Percentiles rank a stretch among this genome's conserved stretches.
These are phyloP conservation scores for Schizonepeta tenuifolia DNA, from an alignment of 257 asterid genomes.

Conservation along the genomic window DNA sequence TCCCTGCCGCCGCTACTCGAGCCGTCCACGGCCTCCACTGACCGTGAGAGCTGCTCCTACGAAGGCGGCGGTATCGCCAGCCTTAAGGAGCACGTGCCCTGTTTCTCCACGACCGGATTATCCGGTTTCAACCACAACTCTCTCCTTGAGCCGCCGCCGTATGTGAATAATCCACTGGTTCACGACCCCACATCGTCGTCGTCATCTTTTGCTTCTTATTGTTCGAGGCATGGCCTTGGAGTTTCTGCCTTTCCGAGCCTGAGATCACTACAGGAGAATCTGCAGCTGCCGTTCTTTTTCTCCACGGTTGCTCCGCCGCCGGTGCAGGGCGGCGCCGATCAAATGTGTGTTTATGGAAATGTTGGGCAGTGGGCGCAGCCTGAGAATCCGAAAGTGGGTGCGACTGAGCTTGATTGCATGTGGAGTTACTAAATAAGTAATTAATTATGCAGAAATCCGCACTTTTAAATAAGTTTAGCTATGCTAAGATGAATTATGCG, in stretches of 20 bases:
- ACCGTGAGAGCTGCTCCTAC: constrained; percentile 53
- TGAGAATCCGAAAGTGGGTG: constrained; percentile 55
- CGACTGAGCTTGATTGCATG: constrained; percentile 80
- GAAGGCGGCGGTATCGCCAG: constrained; percentile 38
- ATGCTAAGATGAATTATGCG: not conserved
- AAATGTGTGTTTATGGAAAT: constrained; percentile 38
- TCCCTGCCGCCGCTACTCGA: constrained; percentile 83
- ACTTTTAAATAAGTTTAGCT: no score
- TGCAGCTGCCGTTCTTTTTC: constrained; percentile 59
- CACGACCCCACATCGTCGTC: constrained; percentile 32
- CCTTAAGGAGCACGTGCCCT: constrained; percentile 97
- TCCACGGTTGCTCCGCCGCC: constrained; percentile 41
- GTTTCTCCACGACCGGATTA: constrained; percentile 82
- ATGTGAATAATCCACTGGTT: not conserved
- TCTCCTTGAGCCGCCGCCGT: constrained; percentile 38
- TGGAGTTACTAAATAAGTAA: constrained; percentile 57
- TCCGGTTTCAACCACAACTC: constrained; percentile 47
- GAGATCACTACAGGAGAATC: constrained; percentile 69
- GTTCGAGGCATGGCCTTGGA: constrained; percentile 40
- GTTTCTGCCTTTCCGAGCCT: constrained; percentile 56
- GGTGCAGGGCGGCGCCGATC: constrained; percentile 36
- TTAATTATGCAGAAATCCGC: no score
- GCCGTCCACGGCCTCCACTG: constrained; percentile 51
- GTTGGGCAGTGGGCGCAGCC: constrained; percentile 47
- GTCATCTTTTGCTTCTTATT: constrained; percentile 29